Evolutionary conservation across 2,329 filamentous ascomycete species (phyloP), one percentile per base, ranked within the genome.

Genomic region (Fusarium duplospermum): DNA sequence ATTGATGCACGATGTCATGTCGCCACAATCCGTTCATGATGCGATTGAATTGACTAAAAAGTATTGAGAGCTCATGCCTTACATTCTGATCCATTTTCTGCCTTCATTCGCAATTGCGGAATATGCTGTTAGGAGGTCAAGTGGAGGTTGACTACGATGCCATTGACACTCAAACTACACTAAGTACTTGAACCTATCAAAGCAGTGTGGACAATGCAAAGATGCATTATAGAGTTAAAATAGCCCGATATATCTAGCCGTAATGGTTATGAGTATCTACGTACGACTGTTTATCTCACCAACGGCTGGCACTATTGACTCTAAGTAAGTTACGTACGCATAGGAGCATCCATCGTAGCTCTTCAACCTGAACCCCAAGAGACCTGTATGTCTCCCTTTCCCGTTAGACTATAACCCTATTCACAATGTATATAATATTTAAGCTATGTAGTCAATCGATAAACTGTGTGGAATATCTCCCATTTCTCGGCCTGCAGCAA

Each of bases 361-460:
- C 22, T n/a, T 50, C 24, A 29, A 50, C 16, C 4, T 6, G 42
- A 47, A 14, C 4, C 4, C 3, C 2, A 2, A 4, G 2, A 29
- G 24, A 27, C 24, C 3, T 7, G 18, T n/a, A n/a, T 3, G 8
- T 52, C 45, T 11, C 24, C 4, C 8, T 29, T 29, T 29, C 13
- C 2, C 13, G 10, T 3, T 6, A 27, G 10, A 29, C 1, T 4
- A n/a, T 1, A 29, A 5, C 16, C 2, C 14, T 2, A 24, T 24
- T 33, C 31, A 33, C 11, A 33, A 11, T 13, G 31, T 33, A 33
- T 33, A 33, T 33, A 33, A 13, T 4, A 33, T 33, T 13, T 13
- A 33, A 33, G 31, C 22, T n/a, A 3, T 52, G 5, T 9, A 1
- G 5, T 13, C 3, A 13, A 5, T 1, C 10, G 7, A 8, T n/a